Evolutionary conservation across 2,329 filamentous ascomycete species (phyloP).

Genomic region (Fusarium fujikuroi): DNA sequence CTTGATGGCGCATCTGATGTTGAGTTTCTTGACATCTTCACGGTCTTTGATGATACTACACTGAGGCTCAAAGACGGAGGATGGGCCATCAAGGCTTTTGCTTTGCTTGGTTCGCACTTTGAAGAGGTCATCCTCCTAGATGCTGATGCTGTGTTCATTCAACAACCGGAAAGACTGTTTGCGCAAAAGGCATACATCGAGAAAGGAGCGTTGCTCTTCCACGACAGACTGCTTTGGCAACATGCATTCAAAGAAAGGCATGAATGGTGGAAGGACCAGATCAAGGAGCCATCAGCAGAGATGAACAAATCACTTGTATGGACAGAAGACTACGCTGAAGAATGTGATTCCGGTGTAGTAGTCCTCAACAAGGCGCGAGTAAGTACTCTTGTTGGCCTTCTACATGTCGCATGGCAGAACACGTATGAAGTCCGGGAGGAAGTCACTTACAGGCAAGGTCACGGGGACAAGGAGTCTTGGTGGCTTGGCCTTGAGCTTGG

Average conservation of each 20-base stretch:
- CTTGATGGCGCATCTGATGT: slow-evolving; percentile 29
- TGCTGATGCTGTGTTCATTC: slow-evolving; percentile 53
- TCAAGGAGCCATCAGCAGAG: slow-evolving; percentile 47
- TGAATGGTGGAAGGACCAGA: slow-evolving; percentile 51
- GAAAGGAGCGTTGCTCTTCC: slow-evolving; percentile 52
- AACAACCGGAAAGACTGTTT: slow-evolving; percentile 49
- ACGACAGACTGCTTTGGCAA: slow-evolving; percentile 53
- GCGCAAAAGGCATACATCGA: slow-evolving; percentile 43
- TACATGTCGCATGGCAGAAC: slow-evolving; percentile 58
- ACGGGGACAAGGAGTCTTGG: slow-evolving; percentile 59
- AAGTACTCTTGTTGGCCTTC: slow-evolving; percentile 50
- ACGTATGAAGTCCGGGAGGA: slow-evolving; percentile 51
- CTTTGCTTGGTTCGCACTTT: slow-evolving; percentile 49
- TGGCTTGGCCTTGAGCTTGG: slow-evolving; percentile 57
- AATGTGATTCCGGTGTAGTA: slow-evolving; percentile 55
- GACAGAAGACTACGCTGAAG: slow-evolving; percentile 53
- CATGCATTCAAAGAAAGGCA: slow-evolving; percentile 46
- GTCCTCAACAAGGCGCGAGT: slow-evolving; percentile 53
- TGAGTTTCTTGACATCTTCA: slow-evolving; percentile 48
- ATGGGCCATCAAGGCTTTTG: slow-evolving; percentile 56
- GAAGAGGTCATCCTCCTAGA: slow-evolving; percentile 53
- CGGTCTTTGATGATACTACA: slow-evolving; percentile 47
- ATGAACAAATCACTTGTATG: slow-evolving; percentile 50
- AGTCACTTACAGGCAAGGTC: slow-evolving; percentile 52
- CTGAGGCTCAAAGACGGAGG: slow-evolving; percentile 44